Base-by-base conservation (phyloP, 495 filamentous ascomycete species). In the Pyrenula aspistea region DNA sequence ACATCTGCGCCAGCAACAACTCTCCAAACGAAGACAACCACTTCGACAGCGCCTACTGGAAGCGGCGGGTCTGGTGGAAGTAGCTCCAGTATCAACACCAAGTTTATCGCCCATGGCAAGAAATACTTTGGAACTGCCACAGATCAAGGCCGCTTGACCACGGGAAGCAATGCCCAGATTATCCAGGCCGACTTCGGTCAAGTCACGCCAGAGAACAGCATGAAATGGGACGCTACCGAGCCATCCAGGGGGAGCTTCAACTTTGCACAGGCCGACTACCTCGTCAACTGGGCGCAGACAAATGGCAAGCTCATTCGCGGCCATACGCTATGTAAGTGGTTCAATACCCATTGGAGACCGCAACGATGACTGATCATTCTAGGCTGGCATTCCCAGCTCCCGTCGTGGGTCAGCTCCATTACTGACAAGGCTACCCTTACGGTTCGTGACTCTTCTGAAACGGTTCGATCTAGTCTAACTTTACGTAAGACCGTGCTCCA, bases 371-470 rank as follows among this genome's bases (percentile, higher is more conserved):
- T 25, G 62, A 52, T 20, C n/a, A n/a, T 4, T 12, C 20, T 54
- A 60, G 70, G 79, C 31, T 82, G 77, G 76, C 71, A 79, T 63
- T 75, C 74, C 20, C 77, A 80, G 67, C 73, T 80, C 8, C 77
- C 78, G 3, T 55, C 59, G 19, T 82, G 76, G 71, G 77, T 81
- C 23, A 59, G 53, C 12, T 56, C 59, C 56, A 75, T 77, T 64
- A 67, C 56, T 23, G 75, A 81, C 63, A 68, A 68, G n/a, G 59
- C 56, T 21, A 72, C 71, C 12, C 64, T 80, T 49, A 72, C 63
- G 2, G 31, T 42, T 15, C 31, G 31, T 42, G 4, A 15, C 31
- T 8, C 31, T 4, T n/a, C n/a, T n/a, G n/a, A n/a, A n/a, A n/a
- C n/a, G n/a, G n/a, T n/a, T n/a, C n/a, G n/a, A n/a, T n/a, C n/a